These are phyloP conservation scores for Eimeria nieschulzi DNA, from an alignment of 169 alveolate genomes.

Conservation along the genomic window DNA sequence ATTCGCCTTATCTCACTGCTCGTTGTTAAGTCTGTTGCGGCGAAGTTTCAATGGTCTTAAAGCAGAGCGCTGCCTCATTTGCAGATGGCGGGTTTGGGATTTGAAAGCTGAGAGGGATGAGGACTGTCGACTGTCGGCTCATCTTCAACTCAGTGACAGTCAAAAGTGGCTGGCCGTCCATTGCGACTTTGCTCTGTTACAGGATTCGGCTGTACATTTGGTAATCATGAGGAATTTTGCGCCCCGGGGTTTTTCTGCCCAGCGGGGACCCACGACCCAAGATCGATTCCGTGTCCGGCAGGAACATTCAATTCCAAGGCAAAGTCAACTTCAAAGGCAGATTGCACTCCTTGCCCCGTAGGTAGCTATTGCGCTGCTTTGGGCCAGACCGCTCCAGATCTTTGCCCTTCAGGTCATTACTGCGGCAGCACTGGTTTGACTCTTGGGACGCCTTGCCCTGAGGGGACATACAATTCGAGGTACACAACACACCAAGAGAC, in stretches of 20 bases:
- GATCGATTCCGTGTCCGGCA: constrained; percentile 24
- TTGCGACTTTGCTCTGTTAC: too few species aligned
- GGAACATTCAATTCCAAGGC: constrained; percentile 8
- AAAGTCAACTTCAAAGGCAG: background rate
- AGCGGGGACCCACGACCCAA: constrained; percentile 16
- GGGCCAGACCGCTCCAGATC: background rate
- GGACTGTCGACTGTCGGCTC: too few species aligned
- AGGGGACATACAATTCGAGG: constrained; percentile 25
- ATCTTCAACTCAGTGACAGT: background rate
- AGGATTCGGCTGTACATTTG: constrained; percentile 35
- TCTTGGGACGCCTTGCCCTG: constrained; percentile 18
- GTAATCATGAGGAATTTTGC: constrained; percentile 1
- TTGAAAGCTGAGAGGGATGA: too few species aligned
- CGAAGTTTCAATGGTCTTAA: too few species aligned
- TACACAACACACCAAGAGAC: background rate
- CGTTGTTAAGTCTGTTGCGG: background rate
- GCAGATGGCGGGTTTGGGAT: too few species aligned
- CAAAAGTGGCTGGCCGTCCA: background rate
- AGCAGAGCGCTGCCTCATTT: too few species aligned
- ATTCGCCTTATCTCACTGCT: background rate
- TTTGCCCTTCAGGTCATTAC: constrained; percentile 12
- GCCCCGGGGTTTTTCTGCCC: constrained; percentile 13
- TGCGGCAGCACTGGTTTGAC: constrained; percentile 3
- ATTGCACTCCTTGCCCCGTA: constrained; percentile 11
- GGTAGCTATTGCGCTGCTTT: constrained; percentile 8